Evolutionary conservation across 352 stramenopile species (phyloP).

Genomic region (Globisporangium perplexum): DNA sequence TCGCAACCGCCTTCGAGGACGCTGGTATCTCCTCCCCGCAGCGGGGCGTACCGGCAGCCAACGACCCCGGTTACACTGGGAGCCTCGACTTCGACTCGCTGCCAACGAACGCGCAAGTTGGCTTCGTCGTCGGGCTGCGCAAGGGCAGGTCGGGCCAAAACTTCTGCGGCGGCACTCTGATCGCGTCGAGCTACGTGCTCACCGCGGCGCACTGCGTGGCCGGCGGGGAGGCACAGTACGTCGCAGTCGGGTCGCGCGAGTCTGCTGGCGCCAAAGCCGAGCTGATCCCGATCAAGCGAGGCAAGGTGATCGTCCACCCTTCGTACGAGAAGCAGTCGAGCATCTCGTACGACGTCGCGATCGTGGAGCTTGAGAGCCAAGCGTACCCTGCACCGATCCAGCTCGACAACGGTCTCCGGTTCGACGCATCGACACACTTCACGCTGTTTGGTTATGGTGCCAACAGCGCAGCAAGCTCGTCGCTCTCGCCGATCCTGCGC

Average conservation of each 20-base stretch:
- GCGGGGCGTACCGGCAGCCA: not conserved
- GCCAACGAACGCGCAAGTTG: slow-evolving; percentile 11
- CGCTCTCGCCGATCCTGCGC: slow-evolving; percentile 20
- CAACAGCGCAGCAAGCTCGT: slow-evolving; percentile 16
- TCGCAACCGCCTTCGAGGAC: not conserved
- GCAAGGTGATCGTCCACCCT: slow-evolving; percentile 26
- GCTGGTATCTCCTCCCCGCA: not conserved
- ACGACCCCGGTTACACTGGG: slow-evolving; percentile 13
- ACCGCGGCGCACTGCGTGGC: slow-evolving; percentile 36
- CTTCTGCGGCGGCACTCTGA: slow-evolving; percentile 41
- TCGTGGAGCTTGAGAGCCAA: slow-evolving; percentile 29
- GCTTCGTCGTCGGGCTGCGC: slow-evolving; percentile 32
- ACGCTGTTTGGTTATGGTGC: slow-evolving; percentile 30
- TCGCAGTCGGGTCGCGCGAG: slow-evolving; percentile 23
- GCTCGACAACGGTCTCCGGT: slow-evolving; percentile 21
- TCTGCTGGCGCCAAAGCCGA: slow-evolving; percentile 26
- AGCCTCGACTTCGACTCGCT: slow-evolving; percentile 14
- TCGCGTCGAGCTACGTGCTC: slow-evolving; percentile 35
- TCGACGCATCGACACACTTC: slow-evolving; percentile 19
- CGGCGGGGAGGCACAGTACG: slow-evolving; percentile 20
- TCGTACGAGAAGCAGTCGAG: slow-evolving; percentile 20
- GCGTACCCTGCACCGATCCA: slow-evolving; percentile 23
- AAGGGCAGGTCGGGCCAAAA: slow-evolving; percentile 22
- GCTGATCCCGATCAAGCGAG: slow-evolving; percentile 21
- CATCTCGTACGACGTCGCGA: slow-evolving; percentile 33